phyloP scores from a whole-genome alignment of 805 yeast genomes.

The Kodamaea jinghongensis region DNA sequence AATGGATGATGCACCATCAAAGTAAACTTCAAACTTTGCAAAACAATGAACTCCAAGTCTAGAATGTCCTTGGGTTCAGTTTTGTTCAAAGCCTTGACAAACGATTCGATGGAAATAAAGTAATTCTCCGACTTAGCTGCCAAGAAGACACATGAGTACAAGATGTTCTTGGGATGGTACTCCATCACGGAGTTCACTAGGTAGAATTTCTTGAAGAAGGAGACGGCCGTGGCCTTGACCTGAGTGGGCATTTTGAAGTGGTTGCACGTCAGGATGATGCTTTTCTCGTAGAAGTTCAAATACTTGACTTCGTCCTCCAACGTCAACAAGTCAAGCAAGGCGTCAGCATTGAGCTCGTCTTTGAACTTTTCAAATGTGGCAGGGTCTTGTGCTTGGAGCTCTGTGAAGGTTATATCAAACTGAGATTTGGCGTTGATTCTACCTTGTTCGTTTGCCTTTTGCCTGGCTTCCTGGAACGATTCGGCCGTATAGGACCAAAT shows the following conservation, averaged over 20 bases:
- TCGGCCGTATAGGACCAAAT: constrained; percentile 78
- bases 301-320: constrained; percentile 69
- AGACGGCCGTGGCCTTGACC: constrained; percentile 80
- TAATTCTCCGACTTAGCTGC: constrained; percentile 93
- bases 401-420: constrained; percentile 23
- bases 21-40: constrained; percentile 75
- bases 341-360: constrained; percentile 28
- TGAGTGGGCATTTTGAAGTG: constrained; percentile 84
- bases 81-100: constrained; percentile 67
- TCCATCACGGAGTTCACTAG: constrained; percentile 81
- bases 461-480: constrained; percentile 49
- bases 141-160: constrained; percentile 71
- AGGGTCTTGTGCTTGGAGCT: constrained; percentile 19
- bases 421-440: constrained; percentile 29
- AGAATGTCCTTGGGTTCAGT: constrained; percentile 66
- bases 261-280: constrained; percentile 65
- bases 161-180: constrained; percentile 77
- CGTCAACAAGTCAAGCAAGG: constrained; percentile 45
- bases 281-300: constrained; percentile 69
- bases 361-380: constrained; percentile 30
- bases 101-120: constrained; percentile 80
- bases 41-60: constrained; percentile 72
- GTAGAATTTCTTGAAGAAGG: constrained; percentile 79
- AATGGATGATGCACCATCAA: constrained; percentile 85
- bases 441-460: constrained; percentile 56